Percentiles rank a stretch among this genome's conserved stretches.
Evolutionary conservation across 768 basidiomycete species (phyloP).

Genomic region (Suillus spraguei): DNA sequence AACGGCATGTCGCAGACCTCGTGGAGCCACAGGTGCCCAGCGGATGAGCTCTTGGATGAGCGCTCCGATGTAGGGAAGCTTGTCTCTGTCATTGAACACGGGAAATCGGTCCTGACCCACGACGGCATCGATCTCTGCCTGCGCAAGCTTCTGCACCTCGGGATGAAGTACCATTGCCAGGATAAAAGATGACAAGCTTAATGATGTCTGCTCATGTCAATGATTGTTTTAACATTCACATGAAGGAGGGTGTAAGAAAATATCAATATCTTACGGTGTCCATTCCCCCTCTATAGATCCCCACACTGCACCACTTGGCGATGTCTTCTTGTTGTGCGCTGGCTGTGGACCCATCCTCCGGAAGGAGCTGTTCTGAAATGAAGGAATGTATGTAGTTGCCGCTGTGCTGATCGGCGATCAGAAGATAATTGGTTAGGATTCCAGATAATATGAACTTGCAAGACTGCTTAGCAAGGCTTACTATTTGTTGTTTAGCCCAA

Average conservation of each 20-base stretch:
- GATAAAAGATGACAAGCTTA: conserved; percentile 11
- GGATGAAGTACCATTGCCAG: conserved; percentile 34
- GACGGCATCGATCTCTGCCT: conserved; percentile 29
- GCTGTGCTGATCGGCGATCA: not conserved
- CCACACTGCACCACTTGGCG: conserved; percentile 17
- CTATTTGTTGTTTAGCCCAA: conserved; percentile 20
- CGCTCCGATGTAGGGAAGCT: conserved; percentile 30
- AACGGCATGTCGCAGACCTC: not conserved
- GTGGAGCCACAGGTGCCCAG: conserved; percentile 22
- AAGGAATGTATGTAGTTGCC: conserved; percentile 1
- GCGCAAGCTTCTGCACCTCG: conserved; percentile 25
- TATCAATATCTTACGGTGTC: conserved; percentile 25
- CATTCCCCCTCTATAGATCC: conserved; percentile 20
- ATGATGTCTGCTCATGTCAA: not conserved
- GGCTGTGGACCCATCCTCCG: not conserved
- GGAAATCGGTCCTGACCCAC: conserved; percentile 26
- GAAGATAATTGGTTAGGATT: not conserved
- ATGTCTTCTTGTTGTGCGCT: conserved; percentile 13
- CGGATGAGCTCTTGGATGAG: conserved; percentile 25
- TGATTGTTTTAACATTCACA: not conserved
- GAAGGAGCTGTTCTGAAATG: conserved; percentile 3
- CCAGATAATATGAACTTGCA: not conserved
- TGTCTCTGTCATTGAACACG: conserved; percentile 24
- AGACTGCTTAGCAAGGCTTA: conserved; percentile 1
- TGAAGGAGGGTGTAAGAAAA: not conserved